A percentile compares a stretch with the other conserved stretches of the same genome.
These are phyloP conservation scores for Backusella morwellensis DNA, from an alignment of 192 early-diverging fungal genomes.

Conservation along the genomic window DNA sequence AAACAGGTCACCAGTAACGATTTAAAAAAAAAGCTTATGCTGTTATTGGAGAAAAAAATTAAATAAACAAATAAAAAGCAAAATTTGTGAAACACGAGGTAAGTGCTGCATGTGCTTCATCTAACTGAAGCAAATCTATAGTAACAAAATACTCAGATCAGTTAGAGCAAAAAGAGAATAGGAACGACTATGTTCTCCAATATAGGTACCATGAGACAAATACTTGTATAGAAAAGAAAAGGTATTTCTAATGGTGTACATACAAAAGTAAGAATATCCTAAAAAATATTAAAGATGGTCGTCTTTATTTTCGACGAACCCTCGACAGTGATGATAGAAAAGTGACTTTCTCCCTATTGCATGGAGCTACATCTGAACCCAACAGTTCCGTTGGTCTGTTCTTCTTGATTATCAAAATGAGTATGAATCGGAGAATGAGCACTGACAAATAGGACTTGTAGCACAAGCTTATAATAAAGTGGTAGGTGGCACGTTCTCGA, in stretches of 20 bases:
- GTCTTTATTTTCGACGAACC: background rate
- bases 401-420: background rate
- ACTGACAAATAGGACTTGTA: slow-evolving; percentile 9
- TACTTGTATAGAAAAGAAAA: background rate
- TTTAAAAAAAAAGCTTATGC: background rate
- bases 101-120: slow-evolving; percentile 29
- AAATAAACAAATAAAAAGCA: background rate
- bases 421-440: slow-evolving; percentile 12
- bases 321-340: background rate
- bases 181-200: background rate
- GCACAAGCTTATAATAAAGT: background rate
- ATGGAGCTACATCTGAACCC: background rate
- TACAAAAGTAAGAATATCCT: background rate
- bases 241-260: background rate
- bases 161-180: background rate
- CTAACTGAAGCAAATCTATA: background rate
- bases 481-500: slow-evolving; percentile 12
- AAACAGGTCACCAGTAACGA: background rate
- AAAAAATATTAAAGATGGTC: background rate
- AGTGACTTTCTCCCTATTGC: background rate
- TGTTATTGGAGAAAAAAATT: background rate
- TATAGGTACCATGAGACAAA: background rate
- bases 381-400: slow-evolving; percentile 8
- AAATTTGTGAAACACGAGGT: slow-evolving; percentile 19
- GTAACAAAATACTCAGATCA: slow-evolving; percentile 5